Evolutionary conservation across 2,329 filamentous ascomycete genomes (phyloP), one percentile per base, ranked within the genome.

Genomic region (Alternaria postmessia): DNA sequence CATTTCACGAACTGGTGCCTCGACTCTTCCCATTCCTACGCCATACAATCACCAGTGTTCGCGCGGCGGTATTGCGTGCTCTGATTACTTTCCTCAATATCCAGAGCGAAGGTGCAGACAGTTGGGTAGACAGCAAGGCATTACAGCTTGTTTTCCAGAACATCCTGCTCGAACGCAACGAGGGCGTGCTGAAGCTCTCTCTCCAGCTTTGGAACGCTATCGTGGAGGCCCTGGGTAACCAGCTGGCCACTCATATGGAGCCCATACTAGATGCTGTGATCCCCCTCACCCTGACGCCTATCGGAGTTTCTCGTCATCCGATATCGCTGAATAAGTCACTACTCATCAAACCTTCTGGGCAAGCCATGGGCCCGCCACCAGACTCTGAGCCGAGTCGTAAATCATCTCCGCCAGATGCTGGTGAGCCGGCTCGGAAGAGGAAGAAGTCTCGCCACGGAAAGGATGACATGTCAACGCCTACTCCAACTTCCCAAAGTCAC

Each of bases 11-110:
- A 63, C 85, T 99, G 32, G 94, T 99, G 5, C 95, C 96, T 24
- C 89, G 95, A 46, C 87, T 99, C 3, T 99, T 97, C 73, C 94
- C 94, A 3, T 99, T 99, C 84, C 82, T 99, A 44, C 90, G 95
- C 59, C 95, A 99, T 78, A 99, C 96, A 7, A 98, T 99, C 70
- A 97, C 93, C 1, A 97, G 92, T 57, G 95, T 99, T 49, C 91
- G 95, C 54, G 90, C 94, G 41, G 94, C 95, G 9, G 95, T 99
- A 4, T 84, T 99, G 47, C 93, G 96, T 72, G 95, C 95, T 36
- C 84, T 99, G 30, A 88, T 94, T 70, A 99, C 95, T 0, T 99
- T 99, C 79, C 87, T 97, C 69, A 90, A 92, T 67, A 89, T 99
- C 22, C 91, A 94, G 62, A 89, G 89, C 53, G 88, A 91, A 57